Conservation (phyloP, 257 asterid genomes). For the Anisodus acutangulus region DNA sequence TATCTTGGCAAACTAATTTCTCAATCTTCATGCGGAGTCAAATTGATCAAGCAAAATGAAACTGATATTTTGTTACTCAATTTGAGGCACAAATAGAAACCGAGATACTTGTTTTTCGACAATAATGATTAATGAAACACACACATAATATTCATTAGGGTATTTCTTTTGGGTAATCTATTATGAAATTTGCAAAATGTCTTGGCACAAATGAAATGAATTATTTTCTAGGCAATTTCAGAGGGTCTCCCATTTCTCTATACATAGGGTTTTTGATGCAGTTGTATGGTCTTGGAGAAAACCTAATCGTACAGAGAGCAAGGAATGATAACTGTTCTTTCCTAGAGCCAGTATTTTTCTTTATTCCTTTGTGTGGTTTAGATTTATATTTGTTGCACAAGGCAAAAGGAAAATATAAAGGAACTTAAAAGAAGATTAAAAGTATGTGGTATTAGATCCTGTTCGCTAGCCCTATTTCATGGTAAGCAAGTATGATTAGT, state of each 20-base stretch:
- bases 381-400: not conserved
- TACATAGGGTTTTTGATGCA: not conserved
- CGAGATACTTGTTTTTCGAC: no score
- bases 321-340: constrained; percentile 8
- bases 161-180: no score
- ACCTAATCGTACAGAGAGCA: not conserved
- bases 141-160: no score
- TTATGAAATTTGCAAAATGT: not conserved
- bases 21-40: not conserved
- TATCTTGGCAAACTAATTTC: not conserved
- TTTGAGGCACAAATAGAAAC: not conserved
- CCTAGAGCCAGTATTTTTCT: constrained; percentile 4
- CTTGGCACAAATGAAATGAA: constrained; percentile 3
- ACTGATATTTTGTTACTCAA: not conserved
- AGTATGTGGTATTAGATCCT: not conserved
- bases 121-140: not conserved
- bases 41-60: not conserved
- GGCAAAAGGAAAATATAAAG: not conserved
- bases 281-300: not conserved
- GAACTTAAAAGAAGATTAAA: not conserved
- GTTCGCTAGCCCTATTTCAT: not conserved
- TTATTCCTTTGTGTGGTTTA: not conserved
- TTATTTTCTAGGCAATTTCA: not conserved
- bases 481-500: not conserved
- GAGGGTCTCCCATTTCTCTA: not conserved